Evolutionary conservation across 2,329 filamentous ascomycete genomes (phyloP).

Genomic region (Xylariaceae sp.): DNA sequence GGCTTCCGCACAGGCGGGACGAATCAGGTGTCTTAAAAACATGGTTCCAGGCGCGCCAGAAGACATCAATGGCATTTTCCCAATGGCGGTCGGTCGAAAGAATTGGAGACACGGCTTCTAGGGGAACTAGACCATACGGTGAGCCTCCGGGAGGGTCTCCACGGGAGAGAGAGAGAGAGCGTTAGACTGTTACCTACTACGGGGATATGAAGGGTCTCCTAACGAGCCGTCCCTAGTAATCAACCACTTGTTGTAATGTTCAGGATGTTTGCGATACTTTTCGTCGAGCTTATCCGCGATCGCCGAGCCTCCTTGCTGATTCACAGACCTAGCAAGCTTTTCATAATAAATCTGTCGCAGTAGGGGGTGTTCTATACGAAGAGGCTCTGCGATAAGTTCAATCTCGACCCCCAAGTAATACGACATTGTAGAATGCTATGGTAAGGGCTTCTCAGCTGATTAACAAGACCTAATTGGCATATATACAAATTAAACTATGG

Average conservation of each 20-base stretch:
- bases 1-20: background rate
- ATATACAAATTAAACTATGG: no score
- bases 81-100: background rate
- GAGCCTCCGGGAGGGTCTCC: no score
- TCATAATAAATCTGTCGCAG: no score
- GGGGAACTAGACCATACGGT: background rate
- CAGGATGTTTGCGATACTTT: no score
- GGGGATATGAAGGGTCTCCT: background rate
- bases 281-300: no score
- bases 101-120: slow-evolving; percentile 3
- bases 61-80: background rate
- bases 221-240: slow-evolving; percentile 5
- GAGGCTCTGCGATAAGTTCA: slow-evolving; percentile 1
- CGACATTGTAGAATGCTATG: background rate
- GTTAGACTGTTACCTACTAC: background rate
- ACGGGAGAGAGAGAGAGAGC: background rate
- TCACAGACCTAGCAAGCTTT: no score
- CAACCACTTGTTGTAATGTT: no score
- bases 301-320: no score
- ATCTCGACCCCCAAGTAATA: slow-evolving; percentile 12
- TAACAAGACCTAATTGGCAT: background rate
- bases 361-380: no score
- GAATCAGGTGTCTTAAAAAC: background rate
- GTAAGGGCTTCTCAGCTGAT: background rate
- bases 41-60: background rate